Conservation (phyloP, 148 eudicot species). For the Vaccinium macrocarpon region DNA sequence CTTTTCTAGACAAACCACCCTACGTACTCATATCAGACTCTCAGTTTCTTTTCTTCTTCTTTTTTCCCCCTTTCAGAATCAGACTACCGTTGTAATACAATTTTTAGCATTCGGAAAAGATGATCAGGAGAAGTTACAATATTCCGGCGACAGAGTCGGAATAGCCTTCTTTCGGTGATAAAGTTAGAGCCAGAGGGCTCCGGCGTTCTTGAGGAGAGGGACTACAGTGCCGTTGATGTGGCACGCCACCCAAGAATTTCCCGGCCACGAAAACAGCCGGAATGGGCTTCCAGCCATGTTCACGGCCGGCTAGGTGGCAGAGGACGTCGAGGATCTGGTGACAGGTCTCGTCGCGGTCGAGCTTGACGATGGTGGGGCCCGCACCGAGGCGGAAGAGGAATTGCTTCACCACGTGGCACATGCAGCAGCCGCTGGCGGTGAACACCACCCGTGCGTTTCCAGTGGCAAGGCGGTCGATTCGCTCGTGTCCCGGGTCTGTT, state of each 20-base stretch:
- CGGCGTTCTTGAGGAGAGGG: slow-evolving; percentile 71
- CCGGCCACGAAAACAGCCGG: slow-evolving; percentile 70
- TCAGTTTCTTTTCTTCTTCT: neutral
- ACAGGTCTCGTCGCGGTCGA: slow-evolving; percentile 34
- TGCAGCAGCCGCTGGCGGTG: slow-evolving; percentile 58
- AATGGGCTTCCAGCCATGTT: slow-evolving; percentile 16
- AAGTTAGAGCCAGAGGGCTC: slow-evolving; percentile 69
- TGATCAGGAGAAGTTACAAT: neutral
- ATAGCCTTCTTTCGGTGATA: neutral
- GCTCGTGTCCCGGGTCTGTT: slow-evolving; percentile 13
- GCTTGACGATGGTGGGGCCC: slow-evolving; percentile 54
- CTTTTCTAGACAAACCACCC: neutral
- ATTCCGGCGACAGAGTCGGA: neutral
- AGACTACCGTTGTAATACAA: neutral
- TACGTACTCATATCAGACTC: neutral
- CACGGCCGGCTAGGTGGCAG: slow-evolving; percentile 21
- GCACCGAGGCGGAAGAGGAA: slow-evolving; percentile 68
- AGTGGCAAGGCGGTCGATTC: slow-evolving; percentile 29
- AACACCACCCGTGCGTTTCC: slow-evolving; percentile 71
- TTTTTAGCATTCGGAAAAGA: neutral
- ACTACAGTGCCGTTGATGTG: slow-evolving; percentile 66
- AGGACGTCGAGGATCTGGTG: slow-evolving; percentile 32
- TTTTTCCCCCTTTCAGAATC: too few relatives aligned
- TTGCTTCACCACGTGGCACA: slow-evolving; percentile 72
- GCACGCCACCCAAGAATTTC: slow-evolving; percentile 55